A percentile compares a stretch with the other conserved stretches of the same genome.
Evolutionary conservation across 2,329 filamentous ascomycete genomes (phyloP).

Genomic region (Fusarium buharicum): DNA sequence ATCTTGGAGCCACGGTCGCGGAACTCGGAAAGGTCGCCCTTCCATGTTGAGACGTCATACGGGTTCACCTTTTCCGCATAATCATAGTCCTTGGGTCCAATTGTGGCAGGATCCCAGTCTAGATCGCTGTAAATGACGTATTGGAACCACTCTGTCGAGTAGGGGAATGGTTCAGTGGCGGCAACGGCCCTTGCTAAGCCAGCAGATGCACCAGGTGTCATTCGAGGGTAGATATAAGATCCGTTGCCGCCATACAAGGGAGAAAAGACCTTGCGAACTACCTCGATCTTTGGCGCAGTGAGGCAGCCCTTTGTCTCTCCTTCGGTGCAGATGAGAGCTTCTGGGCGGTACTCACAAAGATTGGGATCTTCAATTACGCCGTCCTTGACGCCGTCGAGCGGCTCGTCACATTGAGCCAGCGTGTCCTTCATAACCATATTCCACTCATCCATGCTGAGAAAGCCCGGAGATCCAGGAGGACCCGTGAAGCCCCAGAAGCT

Average conservation of each 20-base stretch:
- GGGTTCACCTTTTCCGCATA: slow-evolving; percentile 42
- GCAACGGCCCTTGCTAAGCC: slow-evolving; percentile 42
- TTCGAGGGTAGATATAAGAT: slow-evolving; percentile 33
- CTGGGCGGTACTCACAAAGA: slow-evolving; percentile 57
- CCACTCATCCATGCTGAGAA: slow-evolving; percentile 50
- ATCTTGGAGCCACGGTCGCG: slow-evolving; percentile 55
- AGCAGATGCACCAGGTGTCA: slow-evolving; percentile 41
- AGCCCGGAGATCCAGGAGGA: slow-evolving; percentile 11
- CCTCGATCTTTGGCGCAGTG: slow-evolving; percentile 18
- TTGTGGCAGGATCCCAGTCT: slow-evolving; percentile 39
- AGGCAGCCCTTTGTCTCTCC: slow-evolving; percentile 19
- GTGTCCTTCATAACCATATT: slow-evolving; percentile 56
- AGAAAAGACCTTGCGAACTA: slow-evolving; percentile 26
- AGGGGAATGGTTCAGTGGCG: slow-evolving; percentile 6
- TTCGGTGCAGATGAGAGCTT: slow-evolving; percentile 51
- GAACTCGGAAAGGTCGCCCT: slow-evolving; percentile 54
- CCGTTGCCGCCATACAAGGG: slow-evolving; percentile 46
- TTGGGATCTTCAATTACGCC: slow-evolving; percentile 60
- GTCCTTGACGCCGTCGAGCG: slow-evolving; percentile 60
- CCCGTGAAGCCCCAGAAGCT: slow-evolving; percentile 30
- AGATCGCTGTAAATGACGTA: slow-evolving; percentile 56
- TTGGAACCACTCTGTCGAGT: slow-evolving; percentile 48
- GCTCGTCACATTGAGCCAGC: slow-evolving; percentile 60
- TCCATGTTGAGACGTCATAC: slow-evolving; percentile 45
- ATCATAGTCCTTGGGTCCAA: slow-evolving; percentile 55